A percentile compares a stretch with the other conserved stretches of the same genome.
These are phyloP conservation scores for Dioszegia hungarica DNA, from an alignment of 768 basidiomycete genomes.

Conservation along the genomic window DNA sequence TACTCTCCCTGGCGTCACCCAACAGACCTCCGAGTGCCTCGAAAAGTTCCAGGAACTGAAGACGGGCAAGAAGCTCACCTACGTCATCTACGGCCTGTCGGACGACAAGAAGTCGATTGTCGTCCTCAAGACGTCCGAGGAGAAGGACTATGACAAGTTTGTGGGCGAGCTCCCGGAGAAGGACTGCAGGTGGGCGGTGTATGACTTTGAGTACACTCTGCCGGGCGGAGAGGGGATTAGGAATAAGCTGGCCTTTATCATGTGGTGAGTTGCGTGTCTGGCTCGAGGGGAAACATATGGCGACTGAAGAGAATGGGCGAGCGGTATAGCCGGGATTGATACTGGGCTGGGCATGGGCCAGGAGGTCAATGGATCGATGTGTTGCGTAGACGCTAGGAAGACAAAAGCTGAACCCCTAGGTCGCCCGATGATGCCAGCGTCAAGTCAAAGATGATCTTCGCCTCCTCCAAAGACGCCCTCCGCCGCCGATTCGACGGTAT, in stretches of 20 bases:
- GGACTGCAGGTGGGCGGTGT: constrained; percentile 83
- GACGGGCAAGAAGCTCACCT: constrained; percentile 69
- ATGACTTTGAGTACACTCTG: constrained; percentile 78
- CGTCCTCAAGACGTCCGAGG: constrained; percentile 62
- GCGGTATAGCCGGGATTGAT: neutral
- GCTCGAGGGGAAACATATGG: neutral
- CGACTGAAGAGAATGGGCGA: neutral
- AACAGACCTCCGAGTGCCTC: constrained; percentile 64
- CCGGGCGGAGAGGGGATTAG: constrained; percentile 61
- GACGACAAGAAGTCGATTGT: constrained; percentile 59
- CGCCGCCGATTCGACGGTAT: constrained; percentile 66
- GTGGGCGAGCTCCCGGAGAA: constrained; percentile 64
- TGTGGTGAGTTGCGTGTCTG: constrained; percentile 64
- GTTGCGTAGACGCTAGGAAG: too few species aligned
- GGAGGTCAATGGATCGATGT: too few species aligned
- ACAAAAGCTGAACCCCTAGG: constrained; percentile 54
- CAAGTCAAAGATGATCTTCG: constrained; percentile 89
- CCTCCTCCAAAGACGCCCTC: constrained; percentile 79
- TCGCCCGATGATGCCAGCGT: constrained; percentile 76
- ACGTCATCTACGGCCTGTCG: constrained; percentile 70
- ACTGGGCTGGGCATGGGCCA: too few species aligned
- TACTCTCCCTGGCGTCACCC: neutral
- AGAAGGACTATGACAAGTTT: constrained; percentile 66
- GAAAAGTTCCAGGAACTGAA: constrained; percentile 65
- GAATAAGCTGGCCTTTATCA: constrained; percentile 77